A percentile compares a stretch with the other conserved stretches of the same genome.
These are phyloP conservation scores for Cotoneaster glaucophyllus DNA, from an alignment of 306 rosid species.

Conservation along the genomic window DNA sequence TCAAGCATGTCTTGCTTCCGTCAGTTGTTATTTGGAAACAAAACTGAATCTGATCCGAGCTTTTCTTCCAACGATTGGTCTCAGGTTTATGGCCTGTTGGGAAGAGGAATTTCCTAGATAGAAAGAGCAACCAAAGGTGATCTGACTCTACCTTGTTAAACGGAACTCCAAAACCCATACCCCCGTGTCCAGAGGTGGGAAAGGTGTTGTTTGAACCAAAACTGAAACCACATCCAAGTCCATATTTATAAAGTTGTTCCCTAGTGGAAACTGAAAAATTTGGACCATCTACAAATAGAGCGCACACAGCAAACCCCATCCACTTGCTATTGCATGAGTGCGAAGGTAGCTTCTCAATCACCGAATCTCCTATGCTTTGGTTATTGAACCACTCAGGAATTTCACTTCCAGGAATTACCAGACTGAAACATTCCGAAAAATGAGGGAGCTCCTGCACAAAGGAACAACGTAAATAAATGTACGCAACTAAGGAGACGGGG, in stretches of 20 bases:
- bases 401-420: background rate
- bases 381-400: conserved; percentile 1
- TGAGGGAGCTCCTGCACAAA: no score
- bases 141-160: background rate
- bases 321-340: background rate
- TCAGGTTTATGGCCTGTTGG: rapidly evolving
- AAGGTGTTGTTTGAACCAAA: no score
- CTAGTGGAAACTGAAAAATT: no score
- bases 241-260: no score
- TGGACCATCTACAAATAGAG: background rate
- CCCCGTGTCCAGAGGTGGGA: no score
- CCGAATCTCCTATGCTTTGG: background rate
- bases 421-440: rapidly evolving
- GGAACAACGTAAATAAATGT: no score
- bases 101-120: background rate
- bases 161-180: no score
- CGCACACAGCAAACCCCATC: background rate
- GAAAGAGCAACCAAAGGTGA: background rate
- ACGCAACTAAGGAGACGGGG: no score
- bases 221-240: no score
- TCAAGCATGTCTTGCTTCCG: background rate
- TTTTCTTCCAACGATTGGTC: no score
- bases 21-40: rapidly evolving
- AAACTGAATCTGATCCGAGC: background rate
- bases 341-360: background rate